phyloP scores from a whole-genome alignment of 2,329 filamentous ascomycete genomes.

The Aureobasidium uvarum region DNA sequence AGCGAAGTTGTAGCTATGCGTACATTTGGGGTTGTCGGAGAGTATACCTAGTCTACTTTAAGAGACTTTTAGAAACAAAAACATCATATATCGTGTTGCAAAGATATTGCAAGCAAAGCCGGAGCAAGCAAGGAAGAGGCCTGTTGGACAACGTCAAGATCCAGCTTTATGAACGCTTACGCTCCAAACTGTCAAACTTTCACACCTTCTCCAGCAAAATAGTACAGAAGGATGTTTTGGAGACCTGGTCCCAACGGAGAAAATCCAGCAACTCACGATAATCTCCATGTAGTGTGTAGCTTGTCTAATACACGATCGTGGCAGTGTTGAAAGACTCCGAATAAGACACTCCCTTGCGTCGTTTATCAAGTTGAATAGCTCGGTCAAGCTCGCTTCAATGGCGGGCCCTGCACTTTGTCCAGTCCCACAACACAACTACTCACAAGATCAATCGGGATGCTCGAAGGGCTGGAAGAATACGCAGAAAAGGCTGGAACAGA shows the following conservation, averaged over 20 bases:
- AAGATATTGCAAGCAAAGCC: neutral
- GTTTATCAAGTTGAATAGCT: neutral
- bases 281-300: too few species aligned
- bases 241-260: too few species aligned
- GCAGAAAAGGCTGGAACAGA: neutral
- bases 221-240: too few species aligned
- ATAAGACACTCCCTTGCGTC: neutral
- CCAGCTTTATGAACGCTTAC: neutral
- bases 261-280: too few species aligned
- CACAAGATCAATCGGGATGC: neutral
- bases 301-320: too few species aligned
- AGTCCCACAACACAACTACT: neutral
- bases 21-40: too few species aligned
- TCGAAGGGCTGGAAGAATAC: neutral
- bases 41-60: neutral
- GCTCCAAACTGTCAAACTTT: neutral
- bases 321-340: neutral
- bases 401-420: neutral
- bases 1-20: neutral
- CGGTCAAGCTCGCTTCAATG: conserved; percentile 1
- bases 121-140: neutral
- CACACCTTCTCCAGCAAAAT: neutral
- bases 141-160: neutral
- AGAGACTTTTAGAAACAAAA: neutral
- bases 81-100: neutral